Base-by-base conservation (phyloP, 225 moss, liverwort and hornwort species). In the Rhytidiadelphus loreus region DNA sequence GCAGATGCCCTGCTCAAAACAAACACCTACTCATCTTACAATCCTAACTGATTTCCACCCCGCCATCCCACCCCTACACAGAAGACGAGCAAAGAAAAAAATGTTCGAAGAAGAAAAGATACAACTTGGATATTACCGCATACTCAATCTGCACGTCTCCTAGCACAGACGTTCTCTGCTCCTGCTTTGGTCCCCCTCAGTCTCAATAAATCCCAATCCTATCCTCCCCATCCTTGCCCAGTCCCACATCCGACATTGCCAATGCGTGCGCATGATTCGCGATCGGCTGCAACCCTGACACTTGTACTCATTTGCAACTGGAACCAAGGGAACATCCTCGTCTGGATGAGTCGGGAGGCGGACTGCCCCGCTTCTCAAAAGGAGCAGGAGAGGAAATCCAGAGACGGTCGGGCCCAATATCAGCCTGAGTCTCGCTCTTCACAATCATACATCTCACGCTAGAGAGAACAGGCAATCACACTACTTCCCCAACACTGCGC, bases 11-110 rank as follows among this genome's bases (percentile, higher is more conserved):
- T 98, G 96, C 96, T 94, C 91, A 92, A 93, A 96, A 93, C 94
- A 95, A 94, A 94, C 94, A 95, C 94, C 96, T 98, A 96, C 89
- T 90, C 91, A 96, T 96, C 95, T 94, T 96, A 98, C 98, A 96
- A 80, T 85, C 88, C 84, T 86, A 80, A 85, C 90, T 39, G 43
- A 74, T 86, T 60, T 78, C 33, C 72, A 82, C 84, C 91, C 86
- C 71, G 83, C 50, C 77, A 85, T 62, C 66, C 79, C 76, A 87
- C 78, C 89, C 84, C 90, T 88, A 82, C 39, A 66, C 81, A 89
- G 55, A 63, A 81, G 83, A 87, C 53, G 76, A 90, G 83, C 81
- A 48, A 80, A 88, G 65, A 88, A 80, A 90, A 87, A 91, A 91
- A 89, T 88, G 83, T 86, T 74, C 81, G 76, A 81, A 65, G 84